Evolutionary conservation across 148 eudicot species (phyloP).

Genomic region (Chenopodium album): DNA sequence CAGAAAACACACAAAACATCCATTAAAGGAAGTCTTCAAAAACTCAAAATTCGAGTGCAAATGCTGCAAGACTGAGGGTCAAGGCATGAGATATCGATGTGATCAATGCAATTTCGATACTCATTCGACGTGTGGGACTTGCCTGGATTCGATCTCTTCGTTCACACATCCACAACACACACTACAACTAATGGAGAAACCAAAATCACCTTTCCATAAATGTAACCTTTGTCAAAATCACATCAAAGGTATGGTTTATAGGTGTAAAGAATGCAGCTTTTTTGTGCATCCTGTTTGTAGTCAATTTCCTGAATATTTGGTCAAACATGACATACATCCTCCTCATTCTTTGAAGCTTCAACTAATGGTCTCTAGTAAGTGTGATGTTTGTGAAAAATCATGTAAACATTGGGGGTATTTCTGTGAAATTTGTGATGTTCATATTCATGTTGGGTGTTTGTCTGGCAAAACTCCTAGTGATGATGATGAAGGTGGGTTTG

Average conservation of each 20-base stretch:
- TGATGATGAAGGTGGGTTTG: conserved; percentile 16
- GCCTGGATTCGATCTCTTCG: background rate
- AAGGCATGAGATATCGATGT: conserved; percentile 12
- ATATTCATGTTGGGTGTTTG: conserved; percentile 32
- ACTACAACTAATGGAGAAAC: background rate
- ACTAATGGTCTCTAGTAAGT: background rate
- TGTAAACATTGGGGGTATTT: conserved; percentile 25
- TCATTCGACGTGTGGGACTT: conserved; percentile 12
- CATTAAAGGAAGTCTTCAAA: conserved; percentile 26
- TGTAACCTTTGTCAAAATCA: conserved; percentile 17
- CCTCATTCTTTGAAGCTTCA: conserved; percentile 16
- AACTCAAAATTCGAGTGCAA: conserved; percentile 22
- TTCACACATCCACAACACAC: conserved; percentile 21
- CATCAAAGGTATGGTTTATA: conserved; percentile 21
- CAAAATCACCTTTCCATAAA: background rate
- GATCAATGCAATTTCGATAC: conserved; percentile 17
- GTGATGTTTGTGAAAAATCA: conserved; percentile 22
- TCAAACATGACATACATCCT: conserved; percentile 14
- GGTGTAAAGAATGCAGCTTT: conserved; percentile 16
- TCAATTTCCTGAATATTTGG: conserved; percentile 11
- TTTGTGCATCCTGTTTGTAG: conserved; percentile 26
- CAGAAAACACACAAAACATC: conserved; percentile 18
- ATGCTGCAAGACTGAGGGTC: conserved; percentile 13
- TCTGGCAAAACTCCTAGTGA: background rate
- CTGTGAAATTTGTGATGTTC: conserved; percentile 31